Conservation (phyloP, 2,329 filamentous ascomycete genomes). For the Dactylellina parvicollis region DNA sequence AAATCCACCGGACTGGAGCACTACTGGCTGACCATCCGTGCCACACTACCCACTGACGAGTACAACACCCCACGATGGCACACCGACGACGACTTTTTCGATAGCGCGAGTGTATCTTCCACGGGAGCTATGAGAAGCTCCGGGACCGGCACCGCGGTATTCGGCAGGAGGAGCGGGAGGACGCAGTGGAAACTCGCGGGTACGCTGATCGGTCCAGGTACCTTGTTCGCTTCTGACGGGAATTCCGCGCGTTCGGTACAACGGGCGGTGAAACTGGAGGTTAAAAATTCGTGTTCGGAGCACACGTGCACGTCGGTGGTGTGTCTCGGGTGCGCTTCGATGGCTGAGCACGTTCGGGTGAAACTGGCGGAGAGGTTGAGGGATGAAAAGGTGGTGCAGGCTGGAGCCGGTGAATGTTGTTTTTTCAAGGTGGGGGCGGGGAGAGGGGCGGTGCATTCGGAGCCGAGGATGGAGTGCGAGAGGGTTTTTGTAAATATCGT, state of each 20-base stretch:
- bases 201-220: conserved; percentile 64
- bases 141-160: too few species aligned
- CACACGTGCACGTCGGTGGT: conserved; percentile 64
- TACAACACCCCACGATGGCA: conserved; percentile 66
- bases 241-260: conserved; percentile 60
- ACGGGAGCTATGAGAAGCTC: neutral
- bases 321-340: conserved; percentile 63
- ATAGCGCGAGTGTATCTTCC: conserved; percentile 41
- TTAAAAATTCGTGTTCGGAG: conserved; percentile 56
- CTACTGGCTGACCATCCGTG: conserved; percentile 66
- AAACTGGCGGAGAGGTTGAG: conserved; percentile 58
- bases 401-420: conserved; percentile 60
- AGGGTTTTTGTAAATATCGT: conserved; percentile 63
- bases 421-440: conserved; percentile 63
- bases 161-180: conserved; percentile 26
- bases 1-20: conserved; percentile 60
- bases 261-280: conserved; percentile 57
- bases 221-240: conserved; percentile 63
- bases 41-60: conserved; percentile 63
- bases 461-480: conserved; percentile 60
- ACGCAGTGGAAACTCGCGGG: conserved; percentile 66
- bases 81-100: conserved; percentile 66
- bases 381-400: conserved; percentile 7
- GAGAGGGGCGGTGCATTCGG: conserved; percentile 63
- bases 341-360: conserved; percentile 62